phyloP scores from a whole-genome alignment of 1,139 yeast species.

The Debaryomyces psychrophilus region DNA sequence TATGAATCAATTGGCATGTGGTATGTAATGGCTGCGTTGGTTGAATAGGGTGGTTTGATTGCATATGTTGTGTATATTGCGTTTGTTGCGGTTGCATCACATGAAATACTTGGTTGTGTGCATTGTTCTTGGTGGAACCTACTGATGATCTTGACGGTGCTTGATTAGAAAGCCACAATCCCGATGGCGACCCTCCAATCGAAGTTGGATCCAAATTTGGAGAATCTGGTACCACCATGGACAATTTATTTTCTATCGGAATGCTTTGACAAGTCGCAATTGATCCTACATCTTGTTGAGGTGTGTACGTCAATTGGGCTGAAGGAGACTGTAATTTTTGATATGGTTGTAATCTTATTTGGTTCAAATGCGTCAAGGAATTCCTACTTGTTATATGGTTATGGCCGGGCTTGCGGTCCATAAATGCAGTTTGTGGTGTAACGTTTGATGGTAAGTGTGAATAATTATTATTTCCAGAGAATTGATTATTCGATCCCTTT shows the following conservation, averaged over 20 bases:
- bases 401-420: conserved; percentile 28
- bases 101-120: conserved; percentile 23
- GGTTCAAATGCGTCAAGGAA: conserved; percentile 37
- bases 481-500: conserved; percentile 11
- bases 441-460: conserved; percentile 10
- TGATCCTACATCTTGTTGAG: conserved; percentile 12
- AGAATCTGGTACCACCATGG: conserved; percentile 46
- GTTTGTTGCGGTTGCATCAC: conserved; percentile 16
- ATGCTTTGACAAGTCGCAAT: conserved; percentile 30
- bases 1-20: conserved; percentile 6
- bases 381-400: conserved; percentile 32
- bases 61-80: background rate
- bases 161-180: conserved; percentile 54
- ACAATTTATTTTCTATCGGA: conserved; percentile 26
- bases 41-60: conserved; percentile 1
- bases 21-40: conserved; percentile 7
- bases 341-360: conserved; percentile 42
- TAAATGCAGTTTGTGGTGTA: conserved; percentile 15
- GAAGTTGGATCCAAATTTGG: conserved; percentile 58
- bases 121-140: conserved; percentile 24
- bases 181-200: conserved; percentile 57
- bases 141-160: conserved; percentile 50
- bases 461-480: conserved; percentile 8
- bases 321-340: conserved; percentile 38
- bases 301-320: conserved; percentile 17